Conservation (phyloP, 345 rosid genomes). For the Pistacia integerrima region DNA sequence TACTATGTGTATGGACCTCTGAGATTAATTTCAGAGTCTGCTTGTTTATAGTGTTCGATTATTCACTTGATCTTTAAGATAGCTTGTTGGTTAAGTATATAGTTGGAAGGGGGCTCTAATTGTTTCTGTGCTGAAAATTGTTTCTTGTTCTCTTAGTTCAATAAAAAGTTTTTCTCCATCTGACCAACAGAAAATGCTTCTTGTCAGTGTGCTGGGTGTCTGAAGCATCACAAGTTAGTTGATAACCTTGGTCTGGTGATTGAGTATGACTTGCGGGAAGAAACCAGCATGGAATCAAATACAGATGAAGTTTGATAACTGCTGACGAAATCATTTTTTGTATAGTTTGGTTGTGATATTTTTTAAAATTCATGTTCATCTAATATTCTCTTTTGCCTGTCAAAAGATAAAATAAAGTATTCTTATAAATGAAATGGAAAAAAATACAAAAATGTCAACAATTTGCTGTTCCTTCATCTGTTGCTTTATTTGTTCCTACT, state of each 20-base stretch:
- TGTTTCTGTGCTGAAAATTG: slow-evolving; percentile 11
- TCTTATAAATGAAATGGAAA: slow-evolving; percentile 11
- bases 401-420: too few species aligned
- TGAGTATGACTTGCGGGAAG: slow-evolving; percentile 76
- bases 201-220: slow-evolving; percentile 91
- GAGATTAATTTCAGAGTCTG: not conserved
- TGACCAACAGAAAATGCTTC: slow-evolving; percentile 21
- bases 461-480: slow-evolving; percentile 19
- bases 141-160: not conserved
- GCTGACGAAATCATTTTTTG: slow-evolving; percentile 15
- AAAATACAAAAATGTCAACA: slow-evolving; percentile 26
- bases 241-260: slow-evolving; percentile 88
- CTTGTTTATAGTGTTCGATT: not conserved
- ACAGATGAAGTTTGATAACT: slow-evolving; percentile 44
- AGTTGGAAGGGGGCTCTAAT: not conserved
- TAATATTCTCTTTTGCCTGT: not conserved
- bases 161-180: slow-evolving; percentile 10
- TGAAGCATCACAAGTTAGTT: slow-evolving; percentile 76
- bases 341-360: slow-evolving; percentile 13
- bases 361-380: slow-evolving; percentile 20
- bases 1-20: not conserved
- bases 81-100: slow-evolving; percentile 7
- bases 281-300: slow-evolving; percentile 37
- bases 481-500: slow-evolving; percentile 31
- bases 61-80: not conserved